Base-by-base conservation (phyloP, 2,329 filamentous ascomycete species). In the Diaporthe nobilis region DNA sequence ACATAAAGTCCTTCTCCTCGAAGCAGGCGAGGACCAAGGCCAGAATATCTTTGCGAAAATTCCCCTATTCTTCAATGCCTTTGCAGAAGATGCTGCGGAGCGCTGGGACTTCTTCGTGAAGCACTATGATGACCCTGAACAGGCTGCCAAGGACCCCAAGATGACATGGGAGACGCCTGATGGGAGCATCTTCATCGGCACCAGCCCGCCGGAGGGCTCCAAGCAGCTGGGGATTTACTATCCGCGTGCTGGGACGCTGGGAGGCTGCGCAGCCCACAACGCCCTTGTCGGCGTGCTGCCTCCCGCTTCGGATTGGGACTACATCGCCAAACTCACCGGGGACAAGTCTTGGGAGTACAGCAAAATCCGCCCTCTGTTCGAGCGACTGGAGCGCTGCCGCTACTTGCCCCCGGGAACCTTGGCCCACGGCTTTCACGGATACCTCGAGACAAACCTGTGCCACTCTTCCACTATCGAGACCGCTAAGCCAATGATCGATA, bases 91-190 rank as follows among this genome's bases (percentile, higher is more conserved):
- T 77, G 81, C 84, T 55, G 83, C 83, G 15, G 84, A 88, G 80
- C 82, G 84, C 71, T 91, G 89, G 90, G 88, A 90, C 81, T 91
- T 88, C 82, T 92, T 86, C 76, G 89, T 91, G 71, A 85, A 86
- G 71, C 88, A 91, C 81, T 91, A 89, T 79, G 83, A 84, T 9
- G 86, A 91, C 78, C 82, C 88, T 67, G 82, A 82, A 12, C 84
- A 86, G 44, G 86, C 88, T 73, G 83, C 85, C 72, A 83, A 88
- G 77, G 84, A 87, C 78, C 84, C 85, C 61, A 88, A 91, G 79
- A 88, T 88, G 77, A 86, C 87, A 6, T 92, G 89, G 80, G 79
- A 84, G 4, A 78, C 78, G 9, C 73, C 82, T 2, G 80, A 83
- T 15, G 75, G 79, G 2, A 78, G 71, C 0, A 81, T 80, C 39